Evolutionary conservation across 768 basidiomycete species (phyloP), one percentile per base, ranked within the genome.

Genomic region (Rhodosporidiobolus sp.): DNA sequence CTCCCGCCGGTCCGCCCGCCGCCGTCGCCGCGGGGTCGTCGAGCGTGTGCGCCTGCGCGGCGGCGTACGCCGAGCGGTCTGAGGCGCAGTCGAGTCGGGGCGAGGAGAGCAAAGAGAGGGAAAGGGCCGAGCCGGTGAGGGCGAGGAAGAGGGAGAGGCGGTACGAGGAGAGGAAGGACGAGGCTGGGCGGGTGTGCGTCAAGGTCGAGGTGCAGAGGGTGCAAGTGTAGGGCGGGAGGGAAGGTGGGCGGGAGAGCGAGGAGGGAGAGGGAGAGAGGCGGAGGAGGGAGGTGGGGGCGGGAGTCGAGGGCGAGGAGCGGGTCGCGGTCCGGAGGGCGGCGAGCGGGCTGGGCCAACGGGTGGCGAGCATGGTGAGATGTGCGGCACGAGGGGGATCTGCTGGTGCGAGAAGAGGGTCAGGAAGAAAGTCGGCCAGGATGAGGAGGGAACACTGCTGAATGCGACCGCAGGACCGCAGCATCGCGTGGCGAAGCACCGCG

Each of bases 161-260:
- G 72, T 76, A 76, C 9, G 68, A 63, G 32, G 35, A 54, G 48
- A 76, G 69, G 72, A 73, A 73, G 24, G 48, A 32, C 11, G 65
- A 54, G 38, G 60, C 22, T 22, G 45, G 17, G 14, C 30, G 10
- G 20, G 38, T 48, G 45, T 50, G 12, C 6, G 60, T 52, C 32
- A 8, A 58, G 28, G 52, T 55, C 0, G 54, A 12, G 3, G 56
- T 38, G 49, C 65, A 66, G 57, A 59, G 49, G 56, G 58, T 34
- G 59, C 67, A 59, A 35, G 28, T 49, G 38, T 26, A 43, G 45
- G 45, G 58, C 14, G 58, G 50, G 46, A 48, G 48, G 10, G 50
- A 30, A 28, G 26, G 32, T 24, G 4, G 46, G 24, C 63, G 34
- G 30, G 28, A 30, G 34, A 19, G 11, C 3, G 57, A n/a, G 54